Conservation (phyloP, 2,329 filamentous ascomycete species). For the Paecilomyces dactylethromorphus region DNA sequence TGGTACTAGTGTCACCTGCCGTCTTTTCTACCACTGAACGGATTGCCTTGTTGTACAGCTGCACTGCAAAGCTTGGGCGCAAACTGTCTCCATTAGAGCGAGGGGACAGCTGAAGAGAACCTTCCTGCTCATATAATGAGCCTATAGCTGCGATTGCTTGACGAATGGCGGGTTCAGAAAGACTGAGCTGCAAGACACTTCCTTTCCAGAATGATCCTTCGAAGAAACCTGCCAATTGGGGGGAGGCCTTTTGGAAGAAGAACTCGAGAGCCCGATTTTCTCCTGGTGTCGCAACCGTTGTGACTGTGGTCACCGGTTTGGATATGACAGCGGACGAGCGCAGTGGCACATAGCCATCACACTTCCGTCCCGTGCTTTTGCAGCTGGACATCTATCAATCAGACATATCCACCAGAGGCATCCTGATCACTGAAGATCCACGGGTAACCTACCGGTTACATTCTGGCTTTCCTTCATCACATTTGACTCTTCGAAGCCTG, state of each 20-base stretch:
- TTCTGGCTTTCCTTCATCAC: constrained; percentile 55
- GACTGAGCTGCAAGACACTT: constrained; percentile 57
- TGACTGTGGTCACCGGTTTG: not conserved
- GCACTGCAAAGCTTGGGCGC: not conserved
- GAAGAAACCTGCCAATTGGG: constrained; percentile 61
- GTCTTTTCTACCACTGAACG: not conserved
- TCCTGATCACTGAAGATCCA: constrained; percentile 28
- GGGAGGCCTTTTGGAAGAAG: constrained; percentile 52
- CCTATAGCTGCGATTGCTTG: constrained; percentile 62
- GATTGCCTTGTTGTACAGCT: not conserved
- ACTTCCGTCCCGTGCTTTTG: not conserved
- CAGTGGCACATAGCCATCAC: not conserved
- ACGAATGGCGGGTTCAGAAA: constrained; percentile 54
- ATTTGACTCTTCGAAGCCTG: constrained; percentile 51
- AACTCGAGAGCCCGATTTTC: not conserved
- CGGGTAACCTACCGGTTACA: constrained; percentile 54
- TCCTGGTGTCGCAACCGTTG: not conserved
- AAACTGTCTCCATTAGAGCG: not conserved
- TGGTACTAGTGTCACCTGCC: constrained; percentile 46
- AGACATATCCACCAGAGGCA: not conserved
- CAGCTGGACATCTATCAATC: not conserved
- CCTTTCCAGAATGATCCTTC: constrained; percentile 60
- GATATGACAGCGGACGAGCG: not conserved
- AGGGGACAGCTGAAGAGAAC: constrained; percentile 34
- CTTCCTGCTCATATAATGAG: constrained; percentile 54